A percentile compares a stretch with the other conserved stretches of the same genome.
These are phyloP conservation scores for Pleodorina starrii DNA, from an alignment of 139 green algal genomes.

Conservation along the genomic window DNA sequence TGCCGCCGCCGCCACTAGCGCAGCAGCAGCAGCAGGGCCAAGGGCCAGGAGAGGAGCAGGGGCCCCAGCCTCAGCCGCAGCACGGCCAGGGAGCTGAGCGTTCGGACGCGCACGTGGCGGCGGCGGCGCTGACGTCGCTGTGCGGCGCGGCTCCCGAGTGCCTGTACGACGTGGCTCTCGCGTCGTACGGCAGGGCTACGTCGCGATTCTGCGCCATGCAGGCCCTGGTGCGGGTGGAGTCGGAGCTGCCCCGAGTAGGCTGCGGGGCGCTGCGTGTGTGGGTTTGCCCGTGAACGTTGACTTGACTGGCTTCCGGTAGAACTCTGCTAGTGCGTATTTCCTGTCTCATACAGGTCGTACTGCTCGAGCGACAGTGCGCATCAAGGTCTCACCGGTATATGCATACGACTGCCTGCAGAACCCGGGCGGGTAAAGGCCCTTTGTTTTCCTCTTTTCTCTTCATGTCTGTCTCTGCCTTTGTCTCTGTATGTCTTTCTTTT, in stretches of 20 bases:
- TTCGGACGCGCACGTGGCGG: neutral
- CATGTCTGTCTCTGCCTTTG: too few species aligned
- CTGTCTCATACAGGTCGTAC: too few species aligned
- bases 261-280: constrained; percentile 10
- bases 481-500: too few species aligned
- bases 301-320: too few species aligned
- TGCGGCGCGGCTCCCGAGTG: neutral
- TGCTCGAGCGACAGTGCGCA: too few species aligned
- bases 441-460: too few species aligned
- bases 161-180: neutral
- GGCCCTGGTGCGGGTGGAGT: neutral
- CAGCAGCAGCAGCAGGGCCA: neutral
- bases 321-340: too few species aligned
- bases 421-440: too few species aligned
- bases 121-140: neutral
- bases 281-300: neutral
- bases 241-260: neutral
- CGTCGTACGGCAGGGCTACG: neutral
- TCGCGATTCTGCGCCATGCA: neutral
- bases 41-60: neutral
- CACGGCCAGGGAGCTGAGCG: neutral
- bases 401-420: too few species aligned
- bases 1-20: neutral
- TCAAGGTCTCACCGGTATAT: too few species aligned
- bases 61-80: neutral